phyloP scores from a whole-genome alignment of 108 stramenopile species.

The Fragilaria radians region DNA sequence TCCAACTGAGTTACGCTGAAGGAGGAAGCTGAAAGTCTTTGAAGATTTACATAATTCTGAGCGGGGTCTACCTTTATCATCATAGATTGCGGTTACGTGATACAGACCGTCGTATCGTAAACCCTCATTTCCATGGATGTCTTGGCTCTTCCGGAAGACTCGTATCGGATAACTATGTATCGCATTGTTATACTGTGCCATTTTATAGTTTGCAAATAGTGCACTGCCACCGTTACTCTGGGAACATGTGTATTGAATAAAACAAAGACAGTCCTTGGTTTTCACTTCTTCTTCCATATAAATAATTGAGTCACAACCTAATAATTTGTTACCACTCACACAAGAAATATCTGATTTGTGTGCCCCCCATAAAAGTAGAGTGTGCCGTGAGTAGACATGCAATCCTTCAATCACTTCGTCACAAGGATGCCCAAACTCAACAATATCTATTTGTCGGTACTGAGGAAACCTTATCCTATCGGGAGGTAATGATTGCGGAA shows the following conservation, averaged over 20 bases:
- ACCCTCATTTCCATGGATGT: neutral
- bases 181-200: neutral
- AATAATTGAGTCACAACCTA: neutral
- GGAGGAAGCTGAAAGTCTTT: neutral
- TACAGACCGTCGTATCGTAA: neutral
- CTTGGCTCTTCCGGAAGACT: neutral
- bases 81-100: neutral
- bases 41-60: neutral
- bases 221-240: neutral
- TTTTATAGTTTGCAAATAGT: neutral
- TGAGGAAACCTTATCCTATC: no score
- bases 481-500: no score
- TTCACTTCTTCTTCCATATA: neutral
- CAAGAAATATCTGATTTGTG: neutral
- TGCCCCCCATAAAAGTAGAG: neutral
- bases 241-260: neutral
- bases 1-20: neutral
- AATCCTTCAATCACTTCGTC: conserved; percentile 1
- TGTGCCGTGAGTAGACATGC: conserved; percentile 1
- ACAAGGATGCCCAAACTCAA: neutral
- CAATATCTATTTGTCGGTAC: no score
- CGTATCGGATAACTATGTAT: neutral
- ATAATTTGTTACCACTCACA: neutral
- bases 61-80: neutral
- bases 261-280: neutral